Evolutionary conservation across 179 eudicot species (phyloP), one percentile per base, ranked within the genome.

Genomic region (Nepenthes alata): DNA sequence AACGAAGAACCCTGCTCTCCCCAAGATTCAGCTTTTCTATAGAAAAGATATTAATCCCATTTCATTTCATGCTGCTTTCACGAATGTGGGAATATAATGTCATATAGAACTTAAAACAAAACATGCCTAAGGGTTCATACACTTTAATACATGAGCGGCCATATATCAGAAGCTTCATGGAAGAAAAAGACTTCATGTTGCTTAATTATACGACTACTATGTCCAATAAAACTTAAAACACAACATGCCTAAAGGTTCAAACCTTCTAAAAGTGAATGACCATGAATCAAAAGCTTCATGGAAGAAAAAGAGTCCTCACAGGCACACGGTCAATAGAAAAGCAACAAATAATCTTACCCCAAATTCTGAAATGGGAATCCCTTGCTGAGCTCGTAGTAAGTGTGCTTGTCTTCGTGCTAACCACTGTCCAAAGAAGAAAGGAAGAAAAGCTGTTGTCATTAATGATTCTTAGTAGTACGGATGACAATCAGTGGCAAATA

Each of bases 311-410:
- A 35, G 2, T 34, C 35, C 3, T 55, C 11, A 11, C 11, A 34
- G 56, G 10, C 47, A 62, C 12, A 12, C 53, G 39, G 1, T 11
- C 14, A 39, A 62, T 6, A 60, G 55, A 44, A 9, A 50, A 63
- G 38, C n/a, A 57, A 45, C 15, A 59, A 58, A 47, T 69, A 56
- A 63, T 13, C 74, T 65, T 82, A 93, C 98, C 87, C 94, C 90
- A 63, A 68, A 84, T 73, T 87, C 94, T 56, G 98, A 93, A 62
- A 89, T 41, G 44, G 98, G 98, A 67, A 93, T 84, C 53, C 98
- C 97, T 62, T 87, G 98, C 61, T 87, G 97, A 65, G 95, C 95
- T 54, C 95, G 88, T 61, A 85, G 59, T 70, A 78, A 62, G 77
- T 85, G 94, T 36, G 95, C 94, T 67, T 80, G 88, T 66, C 98